These are phyloP conservation scores for Citrus inodora DNA, from an alignment of 345 rosid species.

Conservation along the genomic window DNA sequence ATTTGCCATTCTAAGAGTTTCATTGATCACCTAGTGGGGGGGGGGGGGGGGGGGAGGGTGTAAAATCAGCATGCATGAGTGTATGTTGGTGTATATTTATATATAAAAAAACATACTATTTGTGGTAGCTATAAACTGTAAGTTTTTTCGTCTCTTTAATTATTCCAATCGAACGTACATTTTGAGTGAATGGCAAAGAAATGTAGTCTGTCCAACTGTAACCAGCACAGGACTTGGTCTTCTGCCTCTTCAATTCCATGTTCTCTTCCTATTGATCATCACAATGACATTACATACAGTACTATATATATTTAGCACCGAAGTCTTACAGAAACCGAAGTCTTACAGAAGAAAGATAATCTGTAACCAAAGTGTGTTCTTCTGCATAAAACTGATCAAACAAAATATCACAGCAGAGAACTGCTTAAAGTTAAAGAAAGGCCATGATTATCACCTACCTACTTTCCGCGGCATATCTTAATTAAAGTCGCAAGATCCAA, in stretches of 20 bases:
- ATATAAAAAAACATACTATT: neutral
- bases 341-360: neutral
- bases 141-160: neutral
- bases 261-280: conserved; percentile 65
- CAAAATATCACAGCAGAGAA: neutral
- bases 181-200: conserved; percentile 88
- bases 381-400: neutral
- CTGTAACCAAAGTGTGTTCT: neutral
- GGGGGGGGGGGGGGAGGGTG: neutral
- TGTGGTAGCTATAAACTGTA: neutral
- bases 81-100: neutral
- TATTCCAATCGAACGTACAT: conserved; percentile 41
- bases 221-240: conserved; percentile 40
- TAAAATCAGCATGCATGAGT: neutral
- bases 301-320: neutral
- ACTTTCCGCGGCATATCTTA: neutral
- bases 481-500: neutral
- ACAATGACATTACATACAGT: neutral
- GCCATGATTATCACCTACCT: neutral
- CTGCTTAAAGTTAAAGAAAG: neutral
- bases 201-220: conserved; percentile 76
- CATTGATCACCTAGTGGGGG: conserved; percentile 67
- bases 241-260: conserved; percentile 69
- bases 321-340: neutral
- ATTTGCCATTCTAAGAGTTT: conserved; percentile 85